A percentile compares a stretch with the other conserved stretches of the same genome.
Evolutionary conservation across 352 stramenopile genomes (phyloP).

Genomic region (Phytophthora vignae): DNA sequence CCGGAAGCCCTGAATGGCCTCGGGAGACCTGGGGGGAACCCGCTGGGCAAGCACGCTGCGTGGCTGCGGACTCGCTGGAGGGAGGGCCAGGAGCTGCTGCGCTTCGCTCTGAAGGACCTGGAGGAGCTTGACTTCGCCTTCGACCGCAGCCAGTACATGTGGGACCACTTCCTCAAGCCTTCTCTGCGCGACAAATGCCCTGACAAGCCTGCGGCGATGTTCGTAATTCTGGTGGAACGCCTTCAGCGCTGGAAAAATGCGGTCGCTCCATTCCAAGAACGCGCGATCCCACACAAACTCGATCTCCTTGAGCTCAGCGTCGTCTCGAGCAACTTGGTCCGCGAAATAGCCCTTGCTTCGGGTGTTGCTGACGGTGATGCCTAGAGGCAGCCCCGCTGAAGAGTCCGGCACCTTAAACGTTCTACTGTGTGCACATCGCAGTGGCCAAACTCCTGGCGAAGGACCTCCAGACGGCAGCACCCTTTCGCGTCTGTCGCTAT

Average conservation of each 20-base stretch:
- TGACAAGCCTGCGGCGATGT: not conserved
- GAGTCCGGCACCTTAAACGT: slow-evolving; percentile 13
- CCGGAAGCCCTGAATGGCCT: not conserved
- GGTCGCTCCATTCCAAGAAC: slow-evolving; percentile 12
- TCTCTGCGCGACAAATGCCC: slow-evolving; percentile 3
- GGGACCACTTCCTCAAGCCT: not conserved
- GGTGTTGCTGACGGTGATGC: slow-evolving; percentile 10
- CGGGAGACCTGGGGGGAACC: slow-evolving; percentile 7
- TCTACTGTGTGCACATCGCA: slow-evolving; percentile 11
- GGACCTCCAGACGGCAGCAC: slow-evolving; percentile 13
- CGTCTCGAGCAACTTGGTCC: slow-evolving; percentile 17
- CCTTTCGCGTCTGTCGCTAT: slow-evolving; percentile 16
- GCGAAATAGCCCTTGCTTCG: slow-evolving; percentile 6
- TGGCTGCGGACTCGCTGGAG: slow-evolving; percentile 10
- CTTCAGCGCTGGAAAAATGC: slow-evolving; percentile 15
- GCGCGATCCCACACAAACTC: slow-evolving; percentile 23
- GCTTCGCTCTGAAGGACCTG: not conserved
- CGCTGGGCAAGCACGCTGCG: slow-evolving; percentile 11
- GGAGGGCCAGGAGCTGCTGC: not conserved
- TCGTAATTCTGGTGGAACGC: not conserved
- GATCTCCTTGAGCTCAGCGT: slow-evolving; percentile 12
- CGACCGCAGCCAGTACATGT: not conserved
- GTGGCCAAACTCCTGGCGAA: slow-evolving; percentile 19
- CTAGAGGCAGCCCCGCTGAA: not conserved
- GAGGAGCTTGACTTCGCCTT: not conserved